phyloP scores from a whole-genome alignment of 306 rosid species.

The Dalbergia cochinchinensis region DNA sequence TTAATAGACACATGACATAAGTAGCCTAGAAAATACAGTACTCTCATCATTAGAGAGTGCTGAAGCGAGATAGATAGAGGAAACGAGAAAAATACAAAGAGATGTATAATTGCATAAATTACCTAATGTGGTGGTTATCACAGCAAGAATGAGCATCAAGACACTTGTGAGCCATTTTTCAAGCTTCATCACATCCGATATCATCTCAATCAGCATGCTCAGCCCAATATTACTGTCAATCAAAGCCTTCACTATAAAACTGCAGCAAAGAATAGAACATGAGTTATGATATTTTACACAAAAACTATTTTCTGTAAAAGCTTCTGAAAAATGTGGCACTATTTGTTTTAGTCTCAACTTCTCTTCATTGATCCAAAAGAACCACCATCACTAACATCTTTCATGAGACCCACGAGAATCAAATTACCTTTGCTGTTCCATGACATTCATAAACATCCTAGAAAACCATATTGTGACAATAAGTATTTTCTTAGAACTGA shows the following conservation, averaged over 20 bases:
- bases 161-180: slow-evolving; percentile 56
- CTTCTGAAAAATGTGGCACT: not conserved
- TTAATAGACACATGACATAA: slow-evolving; percentile 3
- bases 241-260: slow-evolving; percentile 47
- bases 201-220: slow-evolving; percentile 45
- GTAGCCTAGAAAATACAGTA: not conserved
- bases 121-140: slow-evolving; percentile 68
- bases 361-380: not conserved
- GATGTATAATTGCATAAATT: slow-evolving; percentile 29
- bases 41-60: not conserved
- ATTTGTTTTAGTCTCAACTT: not conserved
- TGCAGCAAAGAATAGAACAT: slow-evolving; percentile 12
- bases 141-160: slow-evolving; percentile 61
- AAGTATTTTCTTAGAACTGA: not conserved
- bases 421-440: not conserved
- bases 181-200: slow-evolving; percentile 63
- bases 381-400: not conserved
- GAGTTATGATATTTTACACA: not conserved
- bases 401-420: not conserved
- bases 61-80: slow-evolving; percentile 12
- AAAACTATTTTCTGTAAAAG: not conserved
- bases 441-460: not conserved
- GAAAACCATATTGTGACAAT: not conserved
- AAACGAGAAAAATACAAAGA: not conserved
- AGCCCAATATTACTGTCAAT: slow-evolving; percentile 29